A percentile compares a stretch with the other conserved stretches of the same genome.
These are phyloP conservation scores for Corymbia calophylla DNA, from an alignment of 441 rosid species.

Conservation along the genomic window DNA sequence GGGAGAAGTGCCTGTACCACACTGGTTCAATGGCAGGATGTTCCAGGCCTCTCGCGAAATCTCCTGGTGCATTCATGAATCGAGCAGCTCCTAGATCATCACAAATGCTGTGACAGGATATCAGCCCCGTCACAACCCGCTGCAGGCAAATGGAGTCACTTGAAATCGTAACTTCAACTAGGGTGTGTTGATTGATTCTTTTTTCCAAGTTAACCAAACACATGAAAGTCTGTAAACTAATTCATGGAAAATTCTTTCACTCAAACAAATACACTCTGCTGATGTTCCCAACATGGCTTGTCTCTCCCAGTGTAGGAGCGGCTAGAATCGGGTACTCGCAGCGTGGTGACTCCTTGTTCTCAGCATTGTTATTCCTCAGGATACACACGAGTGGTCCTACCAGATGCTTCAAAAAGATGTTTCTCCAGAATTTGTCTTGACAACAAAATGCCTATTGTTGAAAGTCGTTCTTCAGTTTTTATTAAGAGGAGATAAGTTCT, in stretches of 20 bases:
- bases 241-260: neutral
- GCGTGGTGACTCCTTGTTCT: neutral
- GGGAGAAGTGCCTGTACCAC: conserved; percentile 39
- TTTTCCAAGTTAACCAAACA: neutral
- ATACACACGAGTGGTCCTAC: neutral
- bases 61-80: conserved; percentile 49
- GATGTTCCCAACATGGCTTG: neutral
- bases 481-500: neutral
- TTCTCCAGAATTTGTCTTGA: neutral
- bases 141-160: conserved; percentile 59
- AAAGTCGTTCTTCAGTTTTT: neutral
- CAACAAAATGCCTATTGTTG: neutral
- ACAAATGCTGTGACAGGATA: conserved; percentile 38
- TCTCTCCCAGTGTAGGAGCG: neutral
- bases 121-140: conserved; percentile 48
- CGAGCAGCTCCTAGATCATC: conserved; percentile 66
- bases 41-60: conserved; percentile 34
- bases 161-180: neutral
- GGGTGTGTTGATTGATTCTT: neutral
- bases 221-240: neutral
- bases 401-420: neutral
- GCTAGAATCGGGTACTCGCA: neutral
- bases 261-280: neutral
- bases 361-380: neutral
- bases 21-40: conserved; percentile 24